A percentile compares a stretch with the other conserved stretches of the same genome.
Conservation (phyloP, 2,329 filamentous ascomycete genomes). For the Colletotrichum trifolii region DNA sequence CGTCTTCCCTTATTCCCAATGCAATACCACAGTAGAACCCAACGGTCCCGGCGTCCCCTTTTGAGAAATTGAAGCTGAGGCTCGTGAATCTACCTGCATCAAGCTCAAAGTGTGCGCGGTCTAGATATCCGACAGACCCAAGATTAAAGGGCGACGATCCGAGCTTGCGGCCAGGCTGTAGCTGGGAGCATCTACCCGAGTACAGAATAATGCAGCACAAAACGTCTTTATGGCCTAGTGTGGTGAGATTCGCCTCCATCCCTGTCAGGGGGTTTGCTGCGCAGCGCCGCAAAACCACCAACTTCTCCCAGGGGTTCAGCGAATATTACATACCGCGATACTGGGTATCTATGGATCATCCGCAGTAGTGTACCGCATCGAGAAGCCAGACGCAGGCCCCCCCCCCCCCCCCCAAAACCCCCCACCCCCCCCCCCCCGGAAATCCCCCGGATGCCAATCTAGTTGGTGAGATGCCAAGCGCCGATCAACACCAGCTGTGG, state of each 20-base stretch:
- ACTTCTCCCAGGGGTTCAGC: too few relatives aligned
- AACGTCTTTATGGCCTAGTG: conserved; percentile 9
- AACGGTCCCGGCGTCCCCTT: too few relatives aligned
- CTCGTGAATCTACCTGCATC: too few relatives aligned
- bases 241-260: not conserved
- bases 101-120: not conserved
- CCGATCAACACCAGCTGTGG: not conserved
- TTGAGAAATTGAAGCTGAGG: too few relatives aligned
- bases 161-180: conserved; percentile 10
- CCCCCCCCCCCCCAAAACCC: not conserved
- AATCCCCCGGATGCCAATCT: conserved; percentile 17
- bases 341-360: too few relatives aligned
- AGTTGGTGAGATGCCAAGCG: conserved; percentile 19
- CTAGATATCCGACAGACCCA: not conserved
- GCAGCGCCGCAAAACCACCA: not conserved
- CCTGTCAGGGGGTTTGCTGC: not conserved
- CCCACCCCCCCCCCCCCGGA: too few relatives aligned
- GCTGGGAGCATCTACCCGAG: not conserved
- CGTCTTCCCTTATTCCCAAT: not conserved
- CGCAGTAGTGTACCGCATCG: not conserved
- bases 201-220: not conserved
- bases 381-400: not conserved
- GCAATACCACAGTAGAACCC: too few relatives aligned
- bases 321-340: too few relatives aligned
- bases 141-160: conserved; percentile 12